Evolutionary conservation across 2,329 filamentous ascomycete genomes (phyloP), one percentile per base, ranked within the genome.

Genomic region (Hypocreales sp.): DNA sequence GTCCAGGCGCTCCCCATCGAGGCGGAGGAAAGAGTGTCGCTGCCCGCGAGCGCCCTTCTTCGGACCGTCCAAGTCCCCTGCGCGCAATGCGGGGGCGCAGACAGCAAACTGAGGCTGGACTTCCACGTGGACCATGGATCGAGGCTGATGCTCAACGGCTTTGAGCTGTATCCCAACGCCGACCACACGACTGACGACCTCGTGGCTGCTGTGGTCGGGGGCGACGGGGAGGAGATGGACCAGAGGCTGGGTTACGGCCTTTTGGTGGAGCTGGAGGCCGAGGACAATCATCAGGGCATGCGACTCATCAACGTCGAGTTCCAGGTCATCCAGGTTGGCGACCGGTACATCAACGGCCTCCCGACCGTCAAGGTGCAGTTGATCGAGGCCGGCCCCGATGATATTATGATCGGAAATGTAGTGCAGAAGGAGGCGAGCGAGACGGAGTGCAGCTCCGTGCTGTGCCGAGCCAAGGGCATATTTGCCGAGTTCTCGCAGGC

Each of bases 331-430:
- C 63, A 72, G 44, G 64, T 79, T 15, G 68, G 67, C 31, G 49
- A 60, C 28, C 52, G 56, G 23, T 69, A 72, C 32, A 48, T 77
- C 29, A 51, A 66, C 24, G 58, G 52, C 15, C 55, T 74, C 15
- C 62, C 67, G 20, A 53, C 53, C 16, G 58, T 82, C 31, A 61
- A 66, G 24, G 55, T 80, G 24, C 67, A 65, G 38, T 54, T 81
- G 12, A 56, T 82, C 45, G 67, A 73, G 55, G 68, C 65, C 1
- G 56, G 60, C 4, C 50, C 50, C 11, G 62, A 61, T 29, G 61
- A 65, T 26, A 53, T 79, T 20, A 48, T 68, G 45, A 68, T 79
- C 36, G 58, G 53, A 23, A 51, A 52, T 22, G 49, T 69, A 22
- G 48, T 59, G 27, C 47, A 55, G 25, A 48, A 47, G 36, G 43